Conservation (phyloP, 140 eudicot genomes). For the Stevia rebaudiana region DNA sequence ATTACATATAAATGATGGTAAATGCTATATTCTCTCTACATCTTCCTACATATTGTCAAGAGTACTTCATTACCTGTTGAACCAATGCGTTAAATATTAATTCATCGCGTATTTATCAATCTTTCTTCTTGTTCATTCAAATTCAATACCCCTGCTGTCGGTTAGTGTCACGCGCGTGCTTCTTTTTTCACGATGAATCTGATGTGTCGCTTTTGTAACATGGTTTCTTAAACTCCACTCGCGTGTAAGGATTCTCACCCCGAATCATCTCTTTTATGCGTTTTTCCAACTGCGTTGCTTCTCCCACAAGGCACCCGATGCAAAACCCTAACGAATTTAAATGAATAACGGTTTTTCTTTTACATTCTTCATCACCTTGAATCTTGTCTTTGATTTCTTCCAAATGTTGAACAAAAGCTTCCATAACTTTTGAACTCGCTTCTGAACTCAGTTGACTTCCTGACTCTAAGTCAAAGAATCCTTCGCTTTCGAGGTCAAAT, state of each 20-base stretch:
- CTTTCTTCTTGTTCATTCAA: constrained; percentile 11
- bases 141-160: constrained; percentile 13
- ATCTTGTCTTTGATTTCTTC: constrained; percentile 25
- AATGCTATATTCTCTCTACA: constrained; percentile 7
- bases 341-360: constrained; percentile 28
- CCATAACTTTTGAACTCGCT: constrained; percentile 12
- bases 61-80: constrained; percentile 29
- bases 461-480: constrained; percentile 42
- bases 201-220: constrained; percentile 16
- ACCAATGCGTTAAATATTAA: not conserved
- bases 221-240: constrained; percentile 27
- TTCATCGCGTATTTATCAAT: not conserved
- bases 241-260: constrained; percentile 43
- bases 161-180: not conserved
- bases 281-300: constrained; percentile 33
- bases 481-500: constrained; percentile 25
- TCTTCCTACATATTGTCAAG: constrained; percentile 13
- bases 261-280: constrained; percentile 32
- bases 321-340: constrained; percentile 40
- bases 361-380: constrained; percentile 26
- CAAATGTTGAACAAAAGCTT: constrained; percentile 22
- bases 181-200: constrained; percentile 12
- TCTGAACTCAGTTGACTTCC: constrained; percentile 32
- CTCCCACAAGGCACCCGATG: constrained; percentile 35
- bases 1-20: constrained; percentile 9